Percentiles rank a stretch among this genome's conserved stretches.
These are phyloP conservation scores for Phellopilus nigrolimitatus DNA, from an alignment of 1,284 basidiomycete species.

Conservation along the genomic window DNA sequence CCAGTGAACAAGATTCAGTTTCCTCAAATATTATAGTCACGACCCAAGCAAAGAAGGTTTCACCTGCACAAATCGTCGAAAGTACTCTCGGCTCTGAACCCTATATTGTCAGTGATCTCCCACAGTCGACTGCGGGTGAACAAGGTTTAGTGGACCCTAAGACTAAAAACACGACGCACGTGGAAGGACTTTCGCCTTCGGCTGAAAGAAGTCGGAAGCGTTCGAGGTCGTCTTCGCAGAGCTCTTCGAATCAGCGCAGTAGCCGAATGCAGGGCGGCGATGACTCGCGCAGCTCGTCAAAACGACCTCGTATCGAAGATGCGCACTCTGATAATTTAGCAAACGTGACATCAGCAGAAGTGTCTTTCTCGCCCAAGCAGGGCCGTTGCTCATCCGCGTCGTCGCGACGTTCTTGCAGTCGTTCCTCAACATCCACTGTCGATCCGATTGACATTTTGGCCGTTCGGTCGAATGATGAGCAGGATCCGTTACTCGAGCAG, in stretches of 20 bases:
- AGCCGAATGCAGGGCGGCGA: background rate
- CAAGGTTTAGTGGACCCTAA: too few relatives aligned
- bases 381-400: background rate
- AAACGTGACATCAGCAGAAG: background rate
- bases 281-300: background rate
- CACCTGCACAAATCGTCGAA: too few relatives aligned
- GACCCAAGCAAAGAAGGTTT: too few relatives aligned
- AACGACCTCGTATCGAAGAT: background rate
- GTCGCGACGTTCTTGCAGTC: background rate
- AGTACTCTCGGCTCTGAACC: too few relatives aligned
- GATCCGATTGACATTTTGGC: slow-evolving; percentile 2
- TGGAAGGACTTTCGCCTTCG: too few relatives aligned
- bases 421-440: background rate
- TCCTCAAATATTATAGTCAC: too few relatives aligned
- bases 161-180: too few relatives aligned
- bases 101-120: too few relatives aligned
- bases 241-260: background rate
- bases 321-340: background rate
- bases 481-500: background rate
- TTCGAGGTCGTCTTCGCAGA: background rate
- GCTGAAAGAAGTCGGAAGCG: slow-evolving; percentile 3
- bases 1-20: too few relatives aligned
- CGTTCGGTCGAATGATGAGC: background rate
- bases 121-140: too few relatives aligned
- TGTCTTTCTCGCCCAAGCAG: background rate